Evolutionary conservation across 257 asterid genomes (phyloP), one percentile per base, ranked within the genome.

Genomic region (Rauvolfia tetraphylla): DNA sequence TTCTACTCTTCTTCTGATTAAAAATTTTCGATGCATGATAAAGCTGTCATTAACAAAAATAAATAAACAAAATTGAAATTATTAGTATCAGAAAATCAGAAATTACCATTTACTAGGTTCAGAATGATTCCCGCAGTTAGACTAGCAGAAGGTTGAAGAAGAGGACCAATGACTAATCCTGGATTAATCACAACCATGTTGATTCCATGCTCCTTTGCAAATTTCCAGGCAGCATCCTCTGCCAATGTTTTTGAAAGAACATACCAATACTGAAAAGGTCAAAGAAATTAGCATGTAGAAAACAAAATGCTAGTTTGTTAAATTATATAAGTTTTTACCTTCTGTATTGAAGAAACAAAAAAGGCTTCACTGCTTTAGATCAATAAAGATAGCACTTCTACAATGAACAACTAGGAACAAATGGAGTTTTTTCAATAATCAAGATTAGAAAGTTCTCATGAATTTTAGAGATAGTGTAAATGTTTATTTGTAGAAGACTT

Each of bases 191-290:
- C 78, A 7, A 91, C 85, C 82, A 91, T 15, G 67, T 88, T 90
- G 59, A 91, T 81, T 39, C 76, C 87, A 51, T 91, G 81, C 78
- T 84, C 87, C 76, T 83, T 78, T 7, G 84, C 78, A 39, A 88
- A 88, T 51, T 84, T 78, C 92, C 86, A 78, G 14, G 95, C 87
- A 63, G 87, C 95, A 61, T 76, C 81, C 87, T 91, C 94, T 14
- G 97, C 97, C 84, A 91, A 84, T 2, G 89, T 84, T 54, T 91
- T 91, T 9, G 93, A 82, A 46, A 87, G 85, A 18, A 75, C 68
- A 83, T 89, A 82, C 86, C 88, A 89, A 7, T 78, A 59, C 92
- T 89, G 77, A 29, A 31, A 59, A 36, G 25, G 68, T 22, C 65
- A 72, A 54, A 27, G 62, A 31, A 39, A 54, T 41, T 33, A 56